Percentiles rank a stretch among this genome's conserved stretches.
Conservation (phyloP, 306 rosid genomes). For the Pterocarpus santalinus region DNA sequence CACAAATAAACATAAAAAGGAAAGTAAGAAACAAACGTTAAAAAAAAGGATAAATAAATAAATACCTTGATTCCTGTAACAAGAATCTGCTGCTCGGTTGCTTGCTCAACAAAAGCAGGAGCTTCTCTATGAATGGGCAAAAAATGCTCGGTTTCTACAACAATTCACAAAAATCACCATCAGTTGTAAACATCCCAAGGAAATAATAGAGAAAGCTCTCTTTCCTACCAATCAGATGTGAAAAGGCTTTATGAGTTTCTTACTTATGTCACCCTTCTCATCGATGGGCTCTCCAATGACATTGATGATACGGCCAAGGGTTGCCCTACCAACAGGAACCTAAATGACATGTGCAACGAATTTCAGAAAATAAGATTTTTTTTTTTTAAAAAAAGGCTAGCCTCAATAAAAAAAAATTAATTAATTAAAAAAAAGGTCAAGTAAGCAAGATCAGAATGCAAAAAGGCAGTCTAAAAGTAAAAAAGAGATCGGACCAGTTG, state of each 20-base stretch:
- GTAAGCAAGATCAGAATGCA: background rate
- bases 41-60: background rate
- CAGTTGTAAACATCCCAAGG: background rate
- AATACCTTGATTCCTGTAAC: constrained; percentile 91
- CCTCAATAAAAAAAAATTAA: background rate
- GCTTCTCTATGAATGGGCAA: constrained; percentile 98
- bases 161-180: constrained; percentile 38
- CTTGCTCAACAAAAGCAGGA: constrained; percentile 95
- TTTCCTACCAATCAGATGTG: background rate
- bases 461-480: background rate
- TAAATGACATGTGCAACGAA: constrained; percentile 29
- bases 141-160: constrained; percentile 81
- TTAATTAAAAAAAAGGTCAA: background rate
- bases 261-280: constrained; percentile 82
- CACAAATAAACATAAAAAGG: background rate
- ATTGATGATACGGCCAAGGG: constrained; percentile 94
- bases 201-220: background rate
- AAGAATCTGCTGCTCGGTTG: constrained; percentile 95
- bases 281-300: constrained; percentile 97
- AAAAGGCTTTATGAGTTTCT: constrained; percentile 40
- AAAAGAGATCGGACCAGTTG: background rate
- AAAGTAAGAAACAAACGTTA: background rate
- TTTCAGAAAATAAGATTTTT: background rate
- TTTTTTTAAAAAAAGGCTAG: constrained; percentile 15
- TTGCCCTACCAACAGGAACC: constrained; percentile 99